Evolutionary conservation across 441 rosid genomes (phyloP), one percentile per base, ranked within the genome.

Genomic region (Francoa sonchifolia): DNA sequence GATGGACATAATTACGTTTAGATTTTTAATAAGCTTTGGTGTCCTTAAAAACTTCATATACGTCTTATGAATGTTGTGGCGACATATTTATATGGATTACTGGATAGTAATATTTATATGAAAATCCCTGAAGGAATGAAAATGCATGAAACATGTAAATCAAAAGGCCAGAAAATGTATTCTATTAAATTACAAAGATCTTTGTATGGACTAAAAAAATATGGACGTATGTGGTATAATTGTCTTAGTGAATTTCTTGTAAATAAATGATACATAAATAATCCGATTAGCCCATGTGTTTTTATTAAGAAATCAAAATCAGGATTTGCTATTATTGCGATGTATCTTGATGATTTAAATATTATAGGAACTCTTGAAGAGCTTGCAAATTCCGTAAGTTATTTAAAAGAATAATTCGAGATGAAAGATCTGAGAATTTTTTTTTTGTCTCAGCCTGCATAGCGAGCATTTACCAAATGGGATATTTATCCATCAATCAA

Each of bases 31-130:
- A n/a, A n/a, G n/a, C n/a, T n/a, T n/a, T n/a, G n/a, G n/a, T n/a
- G n/a, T n/a, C n/a, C n/a, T 48, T 19, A 46, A 39, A 14, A 11
- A 18, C 22, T 28, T 8, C 1, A 26, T 6, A 38, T 39, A 13
- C 38, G 9, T 28, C 45, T 38, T 1, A 49, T 49, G 36, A 28
- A 49, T 12, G 40, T 49, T 19, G 38, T 49, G 0, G 38, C 37
- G 12, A 15, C 54, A 0, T 49, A 39, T 11, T 12, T 49, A 5
- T 38, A 38, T 30, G 38, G 6, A 2, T 29, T 6, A 10, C 7
- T 40, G 3, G 30, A 40, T 23, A 1, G 2, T 22, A 13, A 40
- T 20, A 22, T 40, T 20, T 40, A 40, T 40, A 40, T 40, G 28
- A 21, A 40, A 40, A 11, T 40, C 9, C 30, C 28, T 2, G 30